Conservation (phyloP, 352 stramenopile genomes). For the Pythium biforme region DNA sequence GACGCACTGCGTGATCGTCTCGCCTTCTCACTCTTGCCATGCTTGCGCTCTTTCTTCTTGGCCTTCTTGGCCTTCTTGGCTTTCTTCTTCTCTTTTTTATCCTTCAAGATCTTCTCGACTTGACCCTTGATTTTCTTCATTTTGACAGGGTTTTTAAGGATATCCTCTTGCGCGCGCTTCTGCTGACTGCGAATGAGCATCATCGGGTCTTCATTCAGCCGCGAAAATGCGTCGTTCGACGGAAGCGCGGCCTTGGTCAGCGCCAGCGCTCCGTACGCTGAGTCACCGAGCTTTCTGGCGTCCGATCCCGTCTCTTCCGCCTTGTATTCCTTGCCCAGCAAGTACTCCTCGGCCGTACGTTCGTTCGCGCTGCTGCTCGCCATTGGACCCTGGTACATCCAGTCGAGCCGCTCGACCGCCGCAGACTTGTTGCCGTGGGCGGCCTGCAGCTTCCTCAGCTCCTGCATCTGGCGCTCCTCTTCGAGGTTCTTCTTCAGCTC, state of each 20-base stretch:
- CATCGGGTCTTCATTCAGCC: slow-evolving; percentile 96
- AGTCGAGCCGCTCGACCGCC: slow-evolving; percentile 89
- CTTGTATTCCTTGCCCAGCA: slow-evolving; percentile 92
- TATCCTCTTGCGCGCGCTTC: slow-evolving; percentile 72
- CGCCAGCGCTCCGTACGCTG: slow-evolving; percentile 69
- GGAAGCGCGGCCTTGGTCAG: slow-evolving; percentile 48
- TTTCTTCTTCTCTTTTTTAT: slow-evolving; percentile 74
- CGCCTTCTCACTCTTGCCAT: slow-evolving; percentile 40
- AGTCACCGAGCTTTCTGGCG: slow-evolving; percentile 48
- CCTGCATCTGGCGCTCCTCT: slow-evolving; percentile 94
- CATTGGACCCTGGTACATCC: slow-evolving; percentile 97
- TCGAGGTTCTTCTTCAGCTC: slow-evolving; percentile 97
- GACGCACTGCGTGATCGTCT: slow-evolving; percentile 31
- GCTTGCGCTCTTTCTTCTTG: slow-evolving; percentile 67
- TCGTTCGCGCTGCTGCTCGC: slow-evolving; percentile 40
- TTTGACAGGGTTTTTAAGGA: slow-evolving; percentile 90
- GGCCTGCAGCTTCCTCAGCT: slow-evolving; percentile 91
- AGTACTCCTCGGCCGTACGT: slow-evolving; percentile 86
- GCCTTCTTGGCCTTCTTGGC: slow-evolving; percentile 69
- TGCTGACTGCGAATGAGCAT: slow-evolving; percentile 92
- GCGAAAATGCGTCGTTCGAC: slow-evolving; percentile 91
- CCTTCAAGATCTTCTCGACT: slow-evolving; percentile 73
- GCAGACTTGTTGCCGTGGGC: slow-evolving; percentile 78
- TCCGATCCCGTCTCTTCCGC: slow-evolving; percentile 41
- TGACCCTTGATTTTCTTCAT: slow-evolving; percentile 85